Evolutionary conservation across 2,329 filamentous ascomycete species (phyloP), one percentile per base, ranked within the genome.

Genomic region (Daldinia sp.): DNA sequence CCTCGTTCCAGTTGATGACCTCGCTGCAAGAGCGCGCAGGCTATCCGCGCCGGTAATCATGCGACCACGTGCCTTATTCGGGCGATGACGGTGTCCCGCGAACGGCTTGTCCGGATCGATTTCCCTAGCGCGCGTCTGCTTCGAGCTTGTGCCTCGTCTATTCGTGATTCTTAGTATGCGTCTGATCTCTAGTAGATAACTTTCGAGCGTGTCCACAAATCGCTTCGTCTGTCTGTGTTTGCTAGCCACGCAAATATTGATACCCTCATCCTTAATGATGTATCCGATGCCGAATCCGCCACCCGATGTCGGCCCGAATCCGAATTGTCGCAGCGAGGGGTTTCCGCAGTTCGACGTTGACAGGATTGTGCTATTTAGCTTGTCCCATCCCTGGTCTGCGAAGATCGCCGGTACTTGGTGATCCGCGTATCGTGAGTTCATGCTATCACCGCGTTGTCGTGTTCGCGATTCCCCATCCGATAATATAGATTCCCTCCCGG

Each of bases 291-390:
- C 95, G 74, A 98, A 98, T 0, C 95, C 95, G 68, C 97, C 93
- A 1, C 89, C 94, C 0, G 92, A 94, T 0, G 94, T 96, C 1
- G 95, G 95, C 0, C 95, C 95, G 75, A 99, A 99, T 3, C 95
- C 95, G 72, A 99, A 99, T 72, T 98, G 94, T 1, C 95, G 89
- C 15, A 99, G 87, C 0, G 90, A 93, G 0, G 95, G 95, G 77
- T 98, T 99, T 61, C 95, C 95, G 77, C 95, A 99, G 82, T 99
- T 99, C n/a, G 94, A 97, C 0, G 95, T 98, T 5, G 92, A 96
- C 35, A 99, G 82, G 67, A 98, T 92, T 7, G 94, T 98, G 66
- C 87, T 96, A 81, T 98, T 98, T 68, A 97, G 86, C 75, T 91
- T 94, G 77, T 98, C 94, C 93, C 94, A 99, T 48, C 94, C 95